Evolutionary conservation across 202 grass and related monocot species (phyloP), one percentile per base, ranked within the genome.

Genomic region (Eragrostis tef): DNA sequence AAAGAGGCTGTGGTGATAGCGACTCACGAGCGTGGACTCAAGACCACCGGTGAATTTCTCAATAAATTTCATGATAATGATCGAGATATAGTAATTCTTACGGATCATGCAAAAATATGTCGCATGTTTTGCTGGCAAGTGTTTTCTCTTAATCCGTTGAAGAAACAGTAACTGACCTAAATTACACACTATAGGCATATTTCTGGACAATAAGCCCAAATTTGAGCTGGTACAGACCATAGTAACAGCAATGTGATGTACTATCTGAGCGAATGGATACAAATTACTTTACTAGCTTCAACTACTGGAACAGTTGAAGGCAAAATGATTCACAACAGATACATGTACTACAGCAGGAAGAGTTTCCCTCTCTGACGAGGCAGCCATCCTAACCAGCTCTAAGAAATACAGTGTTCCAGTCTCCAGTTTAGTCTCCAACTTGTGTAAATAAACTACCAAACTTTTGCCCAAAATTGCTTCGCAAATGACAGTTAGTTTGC

Each of bases 271-370:
- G 7, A 9, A 7, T n/a, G 24, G 24, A 11, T 53, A 11, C 56
- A 80, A 57, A 80, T 57, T 45, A 70, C 29, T 67, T 54, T 56
- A 54, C 14, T 9, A 80, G 36, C 64, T 57, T 57, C 49, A 69
- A 26, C 6, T 47, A 47, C 22, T 48, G 54, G 26, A 57, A 44
- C 29, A 0, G 15, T 16, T 79, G 42, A 17, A 42, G 67, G 15
- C 16, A 0, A 67, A 73, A 25, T 43, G 9, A 61, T 68, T 29
- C 22, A 60, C 11, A 67, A 27, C 70, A 69, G 26, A 10, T 47
- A 17, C 64, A 71, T 9, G 2, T 3, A 16, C 21, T 64, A 79
- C 46, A 57, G 22, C 11, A 24, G 11, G 49, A 21, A 71, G 3
- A 14, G 7, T 8, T 47, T 74, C 29, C 47, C 14, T 65, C 54